phyloP scores from a whole-genome alignment of 768 basidiomycete genomes.

The Calocybe gangraenosa region DNA sequence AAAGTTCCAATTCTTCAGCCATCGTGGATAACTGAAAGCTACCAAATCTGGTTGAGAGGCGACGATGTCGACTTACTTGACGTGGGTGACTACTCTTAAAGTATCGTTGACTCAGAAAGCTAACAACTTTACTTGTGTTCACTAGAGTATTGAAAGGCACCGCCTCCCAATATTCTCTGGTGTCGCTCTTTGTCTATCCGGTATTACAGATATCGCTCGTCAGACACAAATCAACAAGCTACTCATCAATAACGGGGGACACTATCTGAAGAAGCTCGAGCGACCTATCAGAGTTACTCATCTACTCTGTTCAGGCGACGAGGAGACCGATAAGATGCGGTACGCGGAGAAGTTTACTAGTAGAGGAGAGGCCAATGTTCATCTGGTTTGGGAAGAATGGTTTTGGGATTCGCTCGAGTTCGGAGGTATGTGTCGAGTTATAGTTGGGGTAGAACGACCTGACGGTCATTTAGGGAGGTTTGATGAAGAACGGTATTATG shows the following conservation, averaged over 20 bases:
- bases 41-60: conserved; percentile 73
- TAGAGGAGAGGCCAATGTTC: conserved; percentile 66
- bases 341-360: conserved; percentile 75
- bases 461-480: conserved; percentile 44
- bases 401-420: conserved; percentile 88
- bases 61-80: conserved; percentile 69
- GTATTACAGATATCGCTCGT: conserved; percentile 57
- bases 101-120: background rate
- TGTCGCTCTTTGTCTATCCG: conserved; percentile 70
- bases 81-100: conserved; percentile 42
- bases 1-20: conserved; percentile 77
- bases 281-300: conserved; percentile 82
- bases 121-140: background rate
- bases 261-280: conserved; percentile 71
- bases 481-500: conserved; percentile 57
- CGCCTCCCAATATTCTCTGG: conserved; percentile 72
- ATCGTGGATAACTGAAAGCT: conserved; percentile 71
- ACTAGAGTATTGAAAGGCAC: conserved; percentile 53
- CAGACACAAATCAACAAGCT: conserved; percentile 63
- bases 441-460: background rate
- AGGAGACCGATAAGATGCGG: conserved; percentile 70
- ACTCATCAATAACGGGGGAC: conserved; percentile 57
- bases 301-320: conserved; percentile 68
- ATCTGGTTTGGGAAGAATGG: conserved; percentile 94
- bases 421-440: conserved; percentile 40